A percentile compares a stretch with the other conserved stretches of the same genome.
These are phyloP conservation scores for Starmerella apis DNA, from an alignment of 805 yeast genomes.

Conservation along the genomic window DNA sequence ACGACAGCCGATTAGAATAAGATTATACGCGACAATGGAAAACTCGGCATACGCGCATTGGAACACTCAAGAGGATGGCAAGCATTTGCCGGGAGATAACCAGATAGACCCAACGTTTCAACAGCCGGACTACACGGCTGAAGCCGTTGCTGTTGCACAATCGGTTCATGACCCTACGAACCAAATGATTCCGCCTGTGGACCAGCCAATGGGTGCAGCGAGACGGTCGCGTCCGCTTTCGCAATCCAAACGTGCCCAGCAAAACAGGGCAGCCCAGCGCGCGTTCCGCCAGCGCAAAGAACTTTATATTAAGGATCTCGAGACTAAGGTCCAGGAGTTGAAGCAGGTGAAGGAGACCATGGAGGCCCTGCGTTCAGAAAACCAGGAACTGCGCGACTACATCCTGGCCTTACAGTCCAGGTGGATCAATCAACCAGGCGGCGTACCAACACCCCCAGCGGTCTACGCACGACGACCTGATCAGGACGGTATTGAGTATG, in stretches of 20 bases:
- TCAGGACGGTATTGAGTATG: constrained; percentile 26
- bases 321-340: constrained; percentile 54
- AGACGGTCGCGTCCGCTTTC: constrained; percentile 39
- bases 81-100: constrained; percentile 26
- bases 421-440: constrained; percentile 45
- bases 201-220: constrained; percentile 27
- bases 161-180: constrained; percentile 27
- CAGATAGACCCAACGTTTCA: constrained; percentile 29
- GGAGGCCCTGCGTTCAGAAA: constrained; percentile 58
- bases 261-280: constrained; percentile 83
- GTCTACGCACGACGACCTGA: constrained; percentile 27
- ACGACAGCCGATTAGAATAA: constrained; percentile 23
- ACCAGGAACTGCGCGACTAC: constrained; percentile 60
- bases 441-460: constrained; percentile 38
- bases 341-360: constrained; percentile 54
- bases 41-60: constrained; percentile 26
- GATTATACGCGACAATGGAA: constrained; percentile 24
- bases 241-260: constrained; percentile 76
- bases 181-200: constrained; percentile 25
- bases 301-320: constrained; percentile 68
- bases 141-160: constrained; percentile 28
- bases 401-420: constrained; percentile 59
- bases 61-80: constrained; percentile 25
- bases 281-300: constrained; percentile 84
- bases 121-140: constrained; percentile 28